Evolutionary conservation across 2,329 filamentous ascomycete species (phyloP), one percentile per base, ranked within the genome.

Genomic region (Stemphylium lycopersici): DNA sequence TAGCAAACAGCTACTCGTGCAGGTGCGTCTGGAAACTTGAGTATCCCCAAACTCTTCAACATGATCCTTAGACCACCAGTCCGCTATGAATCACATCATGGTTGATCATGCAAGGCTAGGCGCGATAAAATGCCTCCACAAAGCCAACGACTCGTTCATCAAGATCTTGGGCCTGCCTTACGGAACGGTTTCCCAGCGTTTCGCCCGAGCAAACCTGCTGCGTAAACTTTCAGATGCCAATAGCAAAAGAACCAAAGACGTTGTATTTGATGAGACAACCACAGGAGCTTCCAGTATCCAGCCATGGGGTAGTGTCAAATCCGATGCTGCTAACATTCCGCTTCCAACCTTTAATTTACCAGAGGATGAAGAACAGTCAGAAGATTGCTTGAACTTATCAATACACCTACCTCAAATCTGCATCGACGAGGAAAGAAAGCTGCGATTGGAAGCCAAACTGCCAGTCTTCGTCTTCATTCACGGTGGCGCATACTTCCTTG

Each of bases 391-490:
- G 16, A 82, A 81, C 34, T 68, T 84, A 13, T 62, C 56, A 1
- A 56, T 63, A 11, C 37, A 52, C 13, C 26, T 62, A 0, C 59
- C 59, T 4, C 11, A 82, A 80, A 54, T 76, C 81, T 53, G 76
- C 75, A 0, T 60, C 6, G 33, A 72, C 77, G 0, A 80, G 79
- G 1, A 49, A 29, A 22, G 34, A 1, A 10, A 49, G 42, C 24
- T 55, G 8, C 16, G 29, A 7, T 6, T 70, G 66, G 4, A n/a
- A 4, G 37, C 37, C 12, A 62, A 55, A 31, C 68, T 83, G 2
- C 82, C 82, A 0, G 82, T 84, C 0, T 67, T 84, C 22, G 74
- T 81, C 2, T 83, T 81, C 56, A 77, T 84, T 3, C 81, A 84
- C 55, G 82, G 82, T 0, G 81, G 82, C 3, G 81, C 78, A 0